phyloP scores from a whole-genome alignment of 306 rosid genomes.

The Adenanthera pavonina region DNA sequence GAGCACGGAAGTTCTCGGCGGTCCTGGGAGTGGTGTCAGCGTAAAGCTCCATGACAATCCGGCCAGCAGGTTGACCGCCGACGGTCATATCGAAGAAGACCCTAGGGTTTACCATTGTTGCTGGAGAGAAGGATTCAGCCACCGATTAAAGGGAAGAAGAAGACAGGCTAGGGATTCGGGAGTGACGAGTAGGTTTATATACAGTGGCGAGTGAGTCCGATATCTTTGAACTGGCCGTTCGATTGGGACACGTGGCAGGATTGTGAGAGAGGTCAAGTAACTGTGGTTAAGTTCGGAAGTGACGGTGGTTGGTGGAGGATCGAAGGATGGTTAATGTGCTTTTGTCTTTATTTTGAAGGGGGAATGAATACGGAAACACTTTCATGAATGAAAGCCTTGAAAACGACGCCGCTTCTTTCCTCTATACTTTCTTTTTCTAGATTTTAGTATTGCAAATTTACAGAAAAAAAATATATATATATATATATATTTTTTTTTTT shows the following conservation, averaged over 20 bases:
- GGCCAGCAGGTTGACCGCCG: conserved; percentile 71
- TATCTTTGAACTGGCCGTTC: conserved; percentile 43
- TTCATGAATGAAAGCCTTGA: not conserved
- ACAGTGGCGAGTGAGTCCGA: conserved; percentile 37
- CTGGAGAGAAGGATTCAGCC: too few species aligned
- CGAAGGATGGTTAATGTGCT: conserved; percentile 49
- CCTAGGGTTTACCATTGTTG: conserved; percentile 67
- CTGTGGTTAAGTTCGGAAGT: conserved; percentile 51
- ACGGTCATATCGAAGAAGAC: conserved; percentile 83
- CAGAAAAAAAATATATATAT: too few species aligned
- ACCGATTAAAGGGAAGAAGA: not conserved
- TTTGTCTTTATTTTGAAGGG: conserved; percentile 25
- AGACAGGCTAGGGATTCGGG: conserved; percentile 29
- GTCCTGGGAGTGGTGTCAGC: conserved; percentile 76
- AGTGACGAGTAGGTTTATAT: conserved; percentile 15
- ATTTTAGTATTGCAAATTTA: too few species aligned
- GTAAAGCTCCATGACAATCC: conserved; percentile 78
- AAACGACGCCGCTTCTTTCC: conserved; percentile 51
- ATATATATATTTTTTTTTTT: not conserved
- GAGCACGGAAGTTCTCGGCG: conserved; percentile 96
- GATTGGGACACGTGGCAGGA: conserved; percentile 57
- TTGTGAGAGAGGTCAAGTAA: not conserved
- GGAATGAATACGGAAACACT: not conserved
- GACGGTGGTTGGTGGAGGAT: conserved; percentile 58
- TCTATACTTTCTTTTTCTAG: not conserved